A percentile compares a stretch with the other conserved stretches of the same genome.
phyloP scores from a whole-genome alignment of 2,329 filamentous ascomycete genomes.

The Epichloe amarillans region DNA sequence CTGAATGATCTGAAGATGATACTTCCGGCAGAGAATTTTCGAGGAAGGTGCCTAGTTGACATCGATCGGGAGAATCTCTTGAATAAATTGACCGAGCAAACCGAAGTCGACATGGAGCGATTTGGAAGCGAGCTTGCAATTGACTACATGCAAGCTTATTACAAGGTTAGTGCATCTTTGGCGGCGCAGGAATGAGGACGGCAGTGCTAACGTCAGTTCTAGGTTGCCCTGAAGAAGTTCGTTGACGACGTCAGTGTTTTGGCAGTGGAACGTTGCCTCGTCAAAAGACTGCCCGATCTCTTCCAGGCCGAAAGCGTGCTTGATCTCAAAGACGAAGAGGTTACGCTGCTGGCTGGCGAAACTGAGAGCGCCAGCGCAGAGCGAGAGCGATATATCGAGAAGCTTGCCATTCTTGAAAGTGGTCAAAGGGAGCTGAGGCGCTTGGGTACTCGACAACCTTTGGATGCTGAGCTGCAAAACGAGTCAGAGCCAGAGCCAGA shows the following conservation, averaged over 20 bases:
- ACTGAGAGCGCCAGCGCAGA: conserved; percentile 1
- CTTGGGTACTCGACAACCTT: neutral
- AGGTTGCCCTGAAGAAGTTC: conserved; percentile 12
- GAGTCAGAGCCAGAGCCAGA: too few relatives aligned
- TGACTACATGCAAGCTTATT: conserved; percentile 27
- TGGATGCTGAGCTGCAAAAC: neutral
- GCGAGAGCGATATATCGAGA: conserved; percentile 1
- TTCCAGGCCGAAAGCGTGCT: conserved; percentile 10
- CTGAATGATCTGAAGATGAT: neutral
- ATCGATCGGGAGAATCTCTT: too few relatives aligned
- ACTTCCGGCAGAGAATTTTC: too few relatives aligned
- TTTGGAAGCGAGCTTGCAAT: conserved; percentile 10
- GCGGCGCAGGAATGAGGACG: neutral
- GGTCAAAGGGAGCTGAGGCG: neutral
- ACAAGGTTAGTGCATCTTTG: conserved; percentile 17
- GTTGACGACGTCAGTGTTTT: conserved; percentile 13
- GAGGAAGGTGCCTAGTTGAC: too few relatives aligned
- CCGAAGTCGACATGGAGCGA: conserved; percentile 1
- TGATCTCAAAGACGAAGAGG: conserved; percentile 8
- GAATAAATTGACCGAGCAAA: neutral
- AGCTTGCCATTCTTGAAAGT: conserved; percentile 1
- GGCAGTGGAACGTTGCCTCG: conserved; percentile 12
- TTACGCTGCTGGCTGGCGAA: neutral
- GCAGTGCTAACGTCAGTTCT: neutral
- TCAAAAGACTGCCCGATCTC: conserved; percentile 9